Conservation (phyloP, 1,284 basidiomycete species). For the Pterula multifida region DNA sequence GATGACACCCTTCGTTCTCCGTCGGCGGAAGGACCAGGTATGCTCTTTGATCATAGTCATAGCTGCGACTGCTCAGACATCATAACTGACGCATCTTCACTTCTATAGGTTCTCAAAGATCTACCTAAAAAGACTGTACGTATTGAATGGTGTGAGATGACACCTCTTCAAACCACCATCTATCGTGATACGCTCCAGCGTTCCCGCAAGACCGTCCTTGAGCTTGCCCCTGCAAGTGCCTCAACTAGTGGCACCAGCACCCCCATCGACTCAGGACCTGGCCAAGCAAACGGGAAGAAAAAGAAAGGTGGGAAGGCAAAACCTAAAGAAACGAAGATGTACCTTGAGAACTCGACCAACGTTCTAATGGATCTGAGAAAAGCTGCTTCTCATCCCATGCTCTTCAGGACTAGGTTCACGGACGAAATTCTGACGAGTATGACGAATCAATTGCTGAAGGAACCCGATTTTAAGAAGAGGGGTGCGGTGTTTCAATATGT, state of each 20-base stretch:
- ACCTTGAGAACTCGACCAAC: conserved; percentile 72
- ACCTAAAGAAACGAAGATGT: conserved; percentile 51
- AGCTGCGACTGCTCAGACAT: conserved; percentile 6
- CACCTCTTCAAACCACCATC: conserved; percentile 67
- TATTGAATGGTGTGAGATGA: conserved; percentile 94
- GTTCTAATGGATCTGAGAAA: conserved; percentile 95
- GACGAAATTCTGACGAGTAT: conserved; percentile 68
- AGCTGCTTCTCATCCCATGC: conserved; percentile 91
- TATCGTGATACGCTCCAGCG: conserved; percentile 80
- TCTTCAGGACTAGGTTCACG: conserved; percentile 81
- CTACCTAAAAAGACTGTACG: conserved; percentile 87
- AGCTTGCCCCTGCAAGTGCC: conserved; percentile 24
- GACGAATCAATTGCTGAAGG: conserved; percentile 78
- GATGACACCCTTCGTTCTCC: conserved; percentile 97
- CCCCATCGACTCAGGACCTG: too few relatives aligned
- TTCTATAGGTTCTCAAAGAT: conserved; percentile 73
- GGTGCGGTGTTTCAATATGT: conserved; percentile 73
- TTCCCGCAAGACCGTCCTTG: conserved; percentile 74
- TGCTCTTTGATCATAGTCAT: conserved; percentile 8
- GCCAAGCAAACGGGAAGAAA: conserved; percentile 28
- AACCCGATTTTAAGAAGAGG: conserved; percentile 77
- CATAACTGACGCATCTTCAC: too few relatives aligned
- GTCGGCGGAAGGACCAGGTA: conserved; percentile 88
- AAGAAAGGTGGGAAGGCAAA: conserved; percentile 28
- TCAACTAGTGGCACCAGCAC: conserved; percentile 23